Evolutionary conservation across 1,284 basidiomycete species (phyloP).

Genomic region (Boletus semigastroideus): DNA sequence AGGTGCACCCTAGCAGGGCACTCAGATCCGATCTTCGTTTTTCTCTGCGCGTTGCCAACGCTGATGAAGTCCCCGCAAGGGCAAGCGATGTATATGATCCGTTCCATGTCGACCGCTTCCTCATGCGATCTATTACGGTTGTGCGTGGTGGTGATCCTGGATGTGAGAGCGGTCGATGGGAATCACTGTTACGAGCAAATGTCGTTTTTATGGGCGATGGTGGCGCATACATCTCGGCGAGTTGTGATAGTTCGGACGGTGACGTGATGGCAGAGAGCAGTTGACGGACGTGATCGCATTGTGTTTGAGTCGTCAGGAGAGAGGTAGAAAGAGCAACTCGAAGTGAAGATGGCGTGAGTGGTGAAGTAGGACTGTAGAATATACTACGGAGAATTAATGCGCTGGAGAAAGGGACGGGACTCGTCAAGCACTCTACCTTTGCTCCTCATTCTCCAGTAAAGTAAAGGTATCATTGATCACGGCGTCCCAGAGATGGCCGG

Average conservation of each 20-base stretch:
- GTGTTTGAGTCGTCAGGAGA: constrained; percentile 68
- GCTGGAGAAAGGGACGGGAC: not conserved
- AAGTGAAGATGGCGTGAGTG: constrained; percentile 56
- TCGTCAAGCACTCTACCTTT: constrained; percentile 41
- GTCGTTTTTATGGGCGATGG: constrained; percentile 54
- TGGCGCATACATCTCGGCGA: constrained; percentile 83
- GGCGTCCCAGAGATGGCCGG: constrained; percentile 70
- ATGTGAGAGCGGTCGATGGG: constrained; percentile 44
- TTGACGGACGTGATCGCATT: constrained; percentile 77
- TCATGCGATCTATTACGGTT: constrained; percentile 28
- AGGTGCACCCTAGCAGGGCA: constrained; percentile 39
- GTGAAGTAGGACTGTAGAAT: constrained; percentile 37
- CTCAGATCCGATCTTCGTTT: constrained; percentile 57
- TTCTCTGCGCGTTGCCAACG: constrained; percentile 41
- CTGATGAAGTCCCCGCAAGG: constrained; percentile 43
- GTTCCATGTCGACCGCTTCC: constrained; percentile 74
- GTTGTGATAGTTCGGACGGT: constrained; percentile 63
- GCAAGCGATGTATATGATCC: constrained; percentile 57
- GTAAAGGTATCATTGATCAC: constrained; percentile 64
- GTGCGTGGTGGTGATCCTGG: constrained; percentile 35
- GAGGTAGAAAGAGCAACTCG: constrained; percentile 70
- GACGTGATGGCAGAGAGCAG: constrained; percentile 72
- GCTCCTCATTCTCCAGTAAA: constrained; percentile 67
- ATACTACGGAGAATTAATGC: constrained; percentile 4
- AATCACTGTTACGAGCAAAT: constrained; percentile 35